A percentile compares a stretch with the other conserved stretches of the same genome.
Evolutionary conservation across 192 early-diverging fungal species (phyloP).

Genomic region (Coemansia sp.): DNA sequence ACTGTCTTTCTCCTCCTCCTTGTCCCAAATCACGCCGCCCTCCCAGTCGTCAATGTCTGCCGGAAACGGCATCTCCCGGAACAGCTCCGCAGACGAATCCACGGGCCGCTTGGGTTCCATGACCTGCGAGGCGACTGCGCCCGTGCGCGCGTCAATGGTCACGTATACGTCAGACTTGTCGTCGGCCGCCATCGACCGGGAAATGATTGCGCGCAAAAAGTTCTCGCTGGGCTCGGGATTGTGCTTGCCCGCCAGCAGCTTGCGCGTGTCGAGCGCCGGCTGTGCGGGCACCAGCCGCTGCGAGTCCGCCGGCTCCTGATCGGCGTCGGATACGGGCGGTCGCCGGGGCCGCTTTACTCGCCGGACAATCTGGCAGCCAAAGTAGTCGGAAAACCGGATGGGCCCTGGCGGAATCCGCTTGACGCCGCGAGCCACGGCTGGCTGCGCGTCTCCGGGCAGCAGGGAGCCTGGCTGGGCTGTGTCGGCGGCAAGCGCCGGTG

Average conservation of each 20-base stretch:
- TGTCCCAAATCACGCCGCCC: constrained; percentile 74
- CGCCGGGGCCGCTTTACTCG: constrained; percentile 34
- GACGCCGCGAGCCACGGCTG: constrained; percentile 11
- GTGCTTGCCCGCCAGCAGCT: constrained; percentile 10
- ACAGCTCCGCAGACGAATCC: constrained; percentile 38
- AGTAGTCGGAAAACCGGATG: constrained; percentile 43
- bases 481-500: not conserved
- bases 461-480: too few relatives aligned
- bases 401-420: constrained; percentile 37
- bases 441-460: too few relatives aligned
- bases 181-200: constrained; percentile 32
- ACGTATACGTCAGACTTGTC: constrained; percentile 27
- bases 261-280: constrained; percentile 35
- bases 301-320: not conserved
- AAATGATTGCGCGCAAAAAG: constrained; percentile 18
- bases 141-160: constrained; percentile 29
- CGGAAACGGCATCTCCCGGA: constrained; percentile 55
- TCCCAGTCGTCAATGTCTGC: constrained; percentile 83
- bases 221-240: not conserved
- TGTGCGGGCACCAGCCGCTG: constrained; percentile 8
- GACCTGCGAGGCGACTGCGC: constrained; percentile 21
- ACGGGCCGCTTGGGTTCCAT: constrained; percentile 18
- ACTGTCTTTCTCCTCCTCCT: constrained; percentile 6
- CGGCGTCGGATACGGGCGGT: not conserved
- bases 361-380: constrained; percentile 34